phyloP scores from a whole-genome alignment of 2,329 filamentous ascomycete species.

The Raffaelea arxii region DNA sequence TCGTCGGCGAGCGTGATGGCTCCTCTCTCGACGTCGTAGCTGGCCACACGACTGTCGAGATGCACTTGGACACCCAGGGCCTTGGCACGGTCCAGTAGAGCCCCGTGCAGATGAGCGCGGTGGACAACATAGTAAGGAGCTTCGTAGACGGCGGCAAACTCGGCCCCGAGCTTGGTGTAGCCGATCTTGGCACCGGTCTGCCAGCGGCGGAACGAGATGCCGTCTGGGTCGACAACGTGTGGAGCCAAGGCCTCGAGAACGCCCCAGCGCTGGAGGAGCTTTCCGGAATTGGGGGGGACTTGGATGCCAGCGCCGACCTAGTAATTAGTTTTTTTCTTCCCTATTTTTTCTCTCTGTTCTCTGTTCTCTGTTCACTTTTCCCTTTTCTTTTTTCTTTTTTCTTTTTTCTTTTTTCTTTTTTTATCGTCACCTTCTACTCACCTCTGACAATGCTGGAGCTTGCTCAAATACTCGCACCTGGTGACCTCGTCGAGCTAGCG shows the following conservation, averaged over 20 bases:
- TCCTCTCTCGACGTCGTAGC: slow-evolving; percentile 11
- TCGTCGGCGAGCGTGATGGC: background rate
- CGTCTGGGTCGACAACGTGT: slow-evolving; percentile 19
- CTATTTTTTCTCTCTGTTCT: no score
- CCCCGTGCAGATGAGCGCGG: slow-evolving; percentile 21
- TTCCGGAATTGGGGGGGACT: slow-evolving; percentile 25
- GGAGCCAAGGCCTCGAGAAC: slow-evolving; percentile 18
- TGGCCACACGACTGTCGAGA: slow-evolving; percentile 14
- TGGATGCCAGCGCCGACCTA: slow-evolving; percentile 32
- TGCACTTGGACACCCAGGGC: slow-evolving; percentile 17
- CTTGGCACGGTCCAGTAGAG: slow-evolving; percentile 17
- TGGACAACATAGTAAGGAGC: slow-evolving; percentile 22
- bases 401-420: no score
- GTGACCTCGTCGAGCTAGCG: slow-evolving; percentile 25
- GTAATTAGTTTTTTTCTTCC: no score
- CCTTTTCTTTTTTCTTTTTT: no score
- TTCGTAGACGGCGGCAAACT: slow-evolving; percentile 20
- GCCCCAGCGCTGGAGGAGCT: slow-evolving; percentile 22
- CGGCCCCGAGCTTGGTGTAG: slow-evolving; percentile 20
- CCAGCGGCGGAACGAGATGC: slow-evolving; percentile 26
- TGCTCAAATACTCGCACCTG: slow-evolving; percentile 29
- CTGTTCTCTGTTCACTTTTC: no score
- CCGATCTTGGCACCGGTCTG: slow-evolving; percentile 21
- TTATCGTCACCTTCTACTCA: no score
- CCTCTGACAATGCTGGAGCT: slow-evolving; percentile 19